A percentile compares a stretch with the other conserved stretches of the same genome.
Conservation (phyloP, 352 stramenopile genomes). For the Phytophthora multivora region DNA sequence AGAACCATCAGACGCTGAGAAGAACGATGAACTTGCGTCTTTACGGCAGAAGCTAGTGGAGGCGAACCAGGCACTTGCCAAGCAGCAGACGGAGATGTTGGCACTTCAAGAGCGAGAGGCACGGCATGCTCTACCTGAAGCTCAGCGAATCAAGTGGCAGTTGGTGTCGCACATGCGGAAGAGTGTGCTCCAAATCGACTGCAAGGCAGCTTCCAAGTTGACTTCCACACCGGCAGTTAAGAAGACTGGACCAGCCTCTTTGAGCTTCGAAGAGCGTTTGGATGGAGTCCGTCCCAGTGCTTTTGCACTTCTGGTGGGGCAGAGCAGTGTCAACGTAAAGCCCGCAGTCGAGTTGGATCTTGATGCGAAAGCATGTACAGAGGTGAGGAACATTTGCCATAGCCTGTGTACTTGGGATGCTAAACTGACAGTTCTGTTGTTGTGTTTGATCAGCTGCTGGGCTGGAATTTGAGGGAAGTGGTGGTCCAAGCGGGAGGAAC, state of each 20-base stretch:
- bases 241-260: slow-evolving; percentile 11
- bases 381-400: slow-evolving; percentile 37
- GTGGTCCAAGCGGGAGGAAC: slow-evolving; percentile 50
- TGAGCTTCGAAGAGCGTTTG: slow-evolving; percentile 59
- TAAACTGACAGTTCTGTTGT: slow-evolving; percentile 11
- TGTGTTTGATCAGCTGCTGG: slow-evolving; percentile 43
- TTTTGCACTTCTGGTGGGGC: slow-evolving; percentile 65
- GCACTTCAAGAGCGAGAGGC: slow-evolving; percentile 67
- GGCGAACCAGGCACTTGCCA: slow-evolving; percentile 63
- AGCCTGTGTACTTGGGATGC: neutral
- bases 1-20: slow-evolving; percentile 9
- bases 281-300: slow-evolving; percentile 67
- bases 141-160: slow-evolving; percentile 67
- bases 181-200: slow-evolving; percentile 64
- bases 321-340: slow-evolving; percentile 45
- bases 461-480: slow-evolving; percentile 62
- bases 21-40: slow-evolving; percentile 52
- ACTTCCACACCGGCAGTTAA: slow-evolving; percentile 15
- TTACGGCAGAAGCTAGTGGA: slow-evolving; percentile 71
- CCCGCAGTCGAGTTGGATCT: slow-evolving; percentile 46
- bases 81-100: slow-evolving; percentile 69
- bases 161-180: slow-evolving; percentile 65
- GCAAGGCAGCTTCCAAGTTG: slow-evolving; percentile 41
- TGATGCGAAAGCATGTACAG: slow-evolving; percentile 48
- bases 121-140: slow-evolving; percentile 64